Evolutionary conservation across 495 filamentous ascomycete genomes (phyloP).

Genomic region (Neurospora terricola): DNA sequence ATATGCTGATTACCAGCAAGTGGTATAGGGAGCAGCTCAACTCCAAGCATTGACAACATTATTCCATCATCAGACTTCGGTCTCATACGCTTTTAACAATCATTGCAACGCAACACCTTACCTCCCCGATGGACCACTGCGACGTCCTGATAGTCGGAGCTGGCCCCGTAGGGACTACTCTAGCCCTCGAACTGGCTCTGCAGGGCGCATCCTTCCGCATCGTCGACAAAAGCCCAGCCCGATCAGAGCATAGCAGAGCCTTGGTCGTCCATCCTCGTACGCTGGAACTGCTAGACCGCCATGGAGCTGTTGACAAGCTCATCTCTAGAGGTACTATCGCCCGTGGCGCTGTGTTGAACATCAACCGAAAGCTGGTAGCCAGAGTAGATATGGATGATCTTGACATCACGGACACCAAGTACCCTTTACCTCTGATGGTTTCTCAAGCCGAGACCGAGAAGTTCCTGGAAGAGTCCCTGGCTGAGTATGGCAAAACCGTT

Average conservation of each 20-base stretch:
- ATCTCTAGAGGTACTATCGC: constrained; percentile 19
- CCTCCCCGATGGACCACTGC: constrained; percentile 9
- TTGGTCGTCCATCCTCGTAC: constrained; percentile 35
- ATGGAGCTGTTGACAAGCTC: constrained; percentile 24
- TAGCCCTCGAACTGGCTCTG: constrained; percentile 26
- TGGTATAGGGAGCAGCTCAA: not conserved
- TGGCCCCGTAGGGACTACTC: constrained; percentile 22
- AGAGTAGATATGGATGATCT: constrained; percentile 20
- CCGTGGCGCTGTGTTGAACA: constrained; percentile 20
- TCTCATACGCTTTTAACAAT: not conserved
- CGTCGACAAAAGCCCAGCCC: constrained; percentile 25
- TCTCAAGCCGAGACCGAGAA: constrained; percentile 33
- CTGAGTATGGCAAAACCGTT: constrained; percentile 20
- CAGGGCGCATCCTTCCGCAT: constrained; percentile 32
- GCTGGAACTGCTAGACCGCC: constrained; percentile 36
- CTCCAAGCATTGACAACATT: not conserved
- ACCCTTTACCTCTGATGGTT: constrained; percentile 27
- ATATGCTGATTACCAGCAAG: not conserved
- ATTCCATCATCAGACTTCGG: not conserved
- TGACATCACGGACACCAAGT: constrained; percentile 23
- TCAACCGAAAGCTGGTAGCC: constrained; percentile 18
- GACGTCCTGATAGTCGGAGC: constrained; percentile 30
- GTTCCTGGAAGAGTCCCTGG: constrained; percentile 28
- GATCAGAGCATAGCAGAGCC: constrained; percentile 33
- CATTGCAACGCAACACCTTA: not conserved